These are phyloP conservation scores for Arctostaphylos glauca DNA, from an alignment of 148 eudicot genomes.

Conservation along the genomic window DNA sequence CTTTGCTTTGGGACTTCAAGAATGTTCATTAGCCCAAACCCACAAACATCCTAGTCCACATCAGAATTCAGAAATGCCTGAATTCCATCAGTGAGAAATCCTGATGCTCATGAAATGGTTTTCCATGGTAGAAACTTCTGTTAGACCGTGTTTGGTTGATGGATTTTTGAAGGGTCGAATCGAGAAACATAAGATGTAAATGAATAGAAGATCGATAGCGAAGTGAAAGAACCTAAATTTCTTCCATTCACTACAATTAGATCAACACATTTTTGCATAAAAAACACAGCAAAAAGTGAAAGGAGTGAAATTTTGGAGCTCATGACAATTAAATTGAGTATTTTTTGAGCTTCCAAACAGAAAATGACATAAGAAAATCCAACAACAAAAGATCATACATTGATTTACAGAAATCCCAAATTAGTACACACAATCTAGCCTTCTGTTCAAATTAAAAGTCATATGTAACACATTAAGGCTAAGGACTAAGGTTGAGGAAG, in stretches of 20 bases:
- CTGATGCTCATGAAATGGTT: background rate
- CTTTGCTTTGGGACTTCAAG: background rate
- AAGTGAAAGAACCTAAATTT: too few relatives aligned
- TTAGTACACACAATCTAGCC: background rate
- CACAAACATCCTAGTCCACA: background rate
- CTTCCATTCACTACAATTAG: too few relatives aligned
- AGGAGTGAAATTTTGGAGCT: conserved; percentile 13
- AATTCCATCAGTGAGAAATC: background rate
- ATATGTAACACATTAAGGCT: background rate
- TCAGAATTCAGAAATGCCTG: background rate
- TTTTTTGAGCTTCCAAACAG: conserved; percentile 11
- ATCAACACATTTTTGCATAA: too few relatives aligned
- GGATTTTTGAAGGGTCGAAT: background rate
- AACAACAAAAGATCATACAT: background rate
- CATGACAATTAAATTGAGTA: conserved; percentile 13
- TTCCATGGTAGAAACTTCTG: background rate
- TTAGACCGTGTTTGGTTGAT: background rate
- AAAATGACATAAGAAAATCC: background rate
- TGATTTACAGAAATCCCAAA: background rate
- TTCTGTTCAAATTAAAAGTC: background rate
- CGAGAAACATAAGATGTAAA: background rate
- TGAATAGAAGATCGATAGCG: background rate
- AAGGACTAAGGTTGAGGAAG: background rate
- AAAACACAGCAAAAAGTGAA: background rate
- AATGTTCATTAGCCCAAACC: too few relatives aligned